Evolutionary conservation across 345 rosid genomes (phyloP), one percentile per base, ranked within the genome.

Genomic region (Gossypium bickii): DNA sequence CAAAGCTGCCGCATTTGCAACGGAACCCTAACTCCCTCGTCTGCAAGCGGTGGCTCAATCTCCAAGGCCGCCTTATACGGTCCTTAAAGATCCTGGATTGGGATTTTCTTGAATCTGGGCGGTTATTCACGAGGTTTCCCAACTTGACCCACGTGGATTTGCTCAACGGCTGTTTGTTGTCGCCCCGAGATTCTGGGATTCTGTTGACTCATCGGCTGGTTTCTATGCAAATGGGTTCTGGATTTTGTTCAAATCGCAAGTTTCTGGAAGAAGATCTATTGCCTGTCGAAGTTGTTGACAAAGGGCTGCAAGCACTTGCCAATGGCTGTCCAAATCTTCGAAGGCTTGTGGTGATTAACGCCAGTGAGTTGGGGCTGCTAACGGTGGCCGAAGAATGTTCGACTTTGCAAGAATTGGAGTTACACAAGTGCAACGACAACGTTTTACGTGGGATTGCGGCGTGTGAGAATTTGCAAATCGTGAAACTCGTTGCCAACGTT

Each of bases 31-130:
- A 85, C 52, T 90, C 86, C 48, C 86, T 89, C 29, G 97, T 90
- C n/a, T 91, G 99, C 80, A 93, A 89, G 78, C 89, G 99, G 68
- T 95, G 99, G 99, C 67, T 85, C 13, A 78, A 78, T 71, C 91
- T 93, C 72, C 94, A 90, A 52, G 97, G 97, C n/a, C 87, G 91
- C 10, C 85, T 95, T 16, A 90, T 90, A 0, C 86, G 84, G 15
- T 85, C 89, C 15, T 62, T 95, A 51, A 89, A 68, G 81, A 79
- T 95, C 7, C 77, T 79, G 18, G 94, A 95, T 71, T 93, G 97
- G 98, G 86, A 75, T 1, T 90, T 93, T 71, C 81, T 92, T 53
- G 82, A 76, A 69, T 94, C 98, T 7, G 92, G 92, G 72, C 81
- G 92, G 76, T 49, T 91, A 61, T 79, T 86, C 69, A 52, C 59